Evolutionary conservation across 1,139 yeast species (phyloP), one percentile per base, ranked within the genome.

Genomic region (Saccharomyces hybrid): DNA sequence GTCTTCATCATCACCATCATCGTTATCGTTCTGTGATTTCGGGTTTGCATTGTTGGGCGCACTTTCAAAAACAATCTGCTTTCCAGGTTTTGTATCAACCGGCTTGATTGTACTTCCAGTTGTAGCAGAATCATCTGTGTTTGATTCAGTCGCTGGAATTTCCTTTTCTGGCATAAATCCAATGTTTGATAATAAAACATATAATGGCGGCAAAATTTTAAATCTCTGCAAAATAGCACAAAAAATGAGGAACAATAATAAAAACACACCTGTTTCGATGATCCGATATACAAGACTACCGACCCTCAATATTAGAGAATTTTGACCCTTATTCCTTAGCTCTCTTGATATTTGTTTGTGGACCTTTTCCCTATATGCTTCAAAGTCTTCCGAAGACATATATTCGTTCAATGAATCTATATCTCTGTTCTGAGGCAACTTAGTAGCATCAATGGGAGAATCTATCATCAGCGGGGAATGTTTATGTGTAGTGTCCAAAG

Each of bases 191-290:
- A 73, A 55, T 1, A 69, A 49, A n/a, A 61, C 65, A 54, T 61
- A 66, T 52, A 71, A 62, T 55, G 73, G 78, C 20, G 77, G 78
- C 13, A 75, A 58, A 66, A 76, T 68, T 30, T 75, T 74, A 54
- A 75, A 63, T 50, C 73, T 64, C 60, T 78, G 72, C 54, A 78
- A 63, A 30, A 73, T 58, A 55, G 70, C 61, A 53, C 74, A 54
- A 51, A 72, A 47, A 48, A 72, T 59, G 50, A 70, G 58, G 57
- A 76, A 58, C 53, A 76, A 63, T 16, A 75, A 51, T 38, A 81
- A 68, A 16, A 81, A 76, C 27, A 78, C 66, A 2, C 80, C 69
- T 58, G 81, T 82, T 63, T 82, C 86, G 42, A 79, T 59, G 26
- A 81, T 68, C 54, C 79, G 75, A 66, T 60, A 74, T 57, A 62